These are phyloP conservation scores for Saturnispora kantuleensis DNA, from an alignment of 805 yeast genomes.

Conservation along the genomic window DNA sequence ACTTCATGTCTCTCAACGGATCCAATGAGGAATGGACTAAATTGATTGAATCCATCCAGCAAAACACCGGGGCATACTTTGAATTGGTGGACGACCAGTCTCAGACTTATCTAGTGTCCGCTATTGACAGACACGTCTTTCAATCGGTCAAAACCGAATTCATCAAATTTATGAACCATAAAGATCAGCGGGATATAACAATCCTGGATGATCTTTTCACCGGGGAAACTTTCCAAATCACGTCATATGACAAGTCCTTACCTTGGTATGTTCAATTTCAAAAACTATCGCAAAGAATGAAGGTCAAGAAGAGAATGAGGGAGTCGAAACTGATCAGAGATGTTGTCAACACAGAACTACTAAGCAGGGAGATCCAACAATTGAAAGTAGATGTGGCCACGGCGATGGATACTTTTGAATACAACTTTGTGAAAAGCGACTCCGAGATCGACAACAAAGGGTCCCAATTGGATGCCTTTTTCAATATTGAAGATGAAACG, in stretches of 20 bases:
- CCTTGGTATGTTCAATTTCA: slow-evolving; percentile 24
- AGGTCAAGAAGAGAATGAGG: slow-evolving; percentile 11
- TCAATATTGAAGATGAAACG: background rate
- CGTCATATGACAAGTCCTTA: slow-evolving; percentile 16
- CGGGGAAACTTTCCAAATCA: slow-evolving; percentile 9
- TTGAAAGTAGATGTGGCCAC: slow-evolving; percentile 15
- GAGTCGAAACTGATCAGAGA: slow-evolving; percentile 9
- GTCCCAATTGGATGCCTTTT: no score
- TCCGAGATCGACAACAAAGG: no score
- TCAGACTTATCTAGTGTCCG: slow-evolving; percentile 21
- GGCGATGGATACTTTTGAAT: slow-evolving; percentile 22
- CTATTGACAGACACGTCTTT: slow-evolving; percentile 19
- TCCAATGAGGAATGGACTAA: background rate
- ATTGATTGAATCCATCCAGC: slow-evolving; percentile 15
- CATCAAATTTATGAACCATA: slow-evolving; percentile 21
- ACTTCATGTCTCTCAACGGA: slow-evolving; percentile 9
- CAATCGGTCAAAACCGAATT: slow-evolving; percentile 21
- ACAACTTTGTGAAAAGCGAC: slow-evolving; percentile 17
- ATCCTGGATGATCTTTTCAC: slow-evolving; percentile 8
- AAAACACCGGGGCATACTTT: slow-evolving; percentile 24
- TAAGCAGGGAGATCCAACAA: slow-evolving; percentile 15
- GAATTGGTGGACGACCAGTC: slow-evolving; percentile 19
- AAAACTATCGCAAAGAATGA: slow-evolving; percentile 17
- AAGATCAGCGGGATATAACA: slow-evolving; percentile 14
- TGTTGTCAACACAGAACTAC: slow-evolving; percentile 8